phyloP scores from a whole-genome alignment of 179 eudicot species.

The Silene noctiflora region DNA sequence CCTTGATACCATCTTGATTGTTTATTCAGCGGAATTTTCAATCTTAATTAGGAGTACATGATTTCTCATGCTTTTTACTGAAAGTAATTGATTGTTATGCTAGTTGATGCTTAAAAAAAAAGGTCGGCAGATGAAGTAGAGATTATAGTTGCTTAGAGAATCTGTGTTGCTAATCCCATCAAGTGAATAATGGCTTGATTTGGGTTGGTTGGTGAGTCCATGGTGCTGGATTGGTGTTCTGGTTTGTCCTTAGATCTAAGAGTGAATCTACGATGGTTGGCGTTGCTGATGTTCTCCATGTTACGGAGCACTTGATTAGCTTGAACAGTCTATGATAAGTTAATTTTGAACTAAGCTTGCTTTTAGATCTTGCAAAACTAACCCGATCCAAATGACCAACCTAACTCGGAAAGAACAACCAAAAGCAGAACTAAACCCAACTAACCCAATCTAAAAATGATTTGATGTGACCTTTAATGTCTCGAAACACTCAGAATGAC shows the following conservation, averaged over 20 bases:
- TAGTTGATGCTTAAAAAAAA: conserved; percentile 5
- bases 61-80: not conserved
- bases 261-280: not conserved
- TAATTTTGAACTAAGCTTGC: not conserved
- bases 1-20: too few species aligned
- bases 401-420: too few species aligned
- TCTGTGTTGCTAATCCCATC: not conserved
- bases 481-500: not conserved
- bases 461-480: not conserved
- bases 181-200: not conserved
- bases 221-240: not conserved
- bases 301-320: not conserved
- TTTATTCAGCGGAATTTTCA: not conserved
- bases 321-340: not conserved
- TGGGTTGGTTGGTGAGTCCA: not conserved
- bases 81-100: not conserved
- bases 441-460: not conserved
- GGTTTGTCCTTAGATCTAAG: not conserved
- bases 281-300: not conserved
- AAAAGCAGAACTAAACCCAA: too few species aligned
- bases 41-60: not conserved
- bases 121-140: not conserved
- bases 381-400: too few species aligned
- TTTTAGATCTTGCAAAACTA: too few species aligned
- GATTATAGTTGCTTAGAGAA: not conserved